Percentiles rank a stretch among this genome's conserved stretches.
phyloP scores from a whole-genome alignment of 2,329 filamentous ascomycete species.

The Pseudocercospora fuligena region DNA sequence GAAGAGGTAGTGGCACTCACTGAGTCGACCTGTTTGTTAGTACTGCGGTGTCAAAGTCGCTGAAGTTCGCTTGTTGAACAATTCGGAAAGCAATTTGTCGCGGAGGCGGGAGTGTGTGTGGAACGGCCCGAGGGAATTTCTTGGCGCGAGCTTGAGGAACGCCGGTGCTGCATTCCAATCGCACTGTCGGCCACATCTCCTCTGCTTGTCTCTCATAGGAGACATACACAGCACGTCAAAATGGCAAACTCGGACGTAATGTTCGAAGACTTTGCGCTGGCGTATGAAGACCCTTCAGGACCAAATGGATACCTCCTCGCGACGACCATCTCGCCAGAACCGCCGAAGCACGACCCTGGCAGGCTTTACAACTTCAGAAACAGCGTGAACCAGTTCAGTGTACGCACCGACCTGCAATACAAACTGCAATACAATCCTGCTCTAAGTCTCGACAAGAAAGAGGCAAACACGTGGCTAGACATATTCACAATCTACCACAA shows the following conservation, averaged over 20 bases:
- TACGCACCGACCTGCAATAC: constrained; percentile 72
- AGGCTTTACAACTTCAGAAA: constrained; percentile 73
- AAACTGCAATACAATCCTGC: constrained; percentile 66
- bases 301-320: constrained; percentile 74
- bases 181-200: not conserved
- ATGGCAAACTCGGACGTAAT: constrained; percentile 58
- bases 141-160: constrained; percentile 14
- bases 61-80: not conserved
- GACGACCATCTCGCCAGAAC: constrained; percentile 72
- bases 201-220: not conserved
- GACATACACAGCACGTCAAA: not conserved
- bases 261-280: constrained; percentile 73
- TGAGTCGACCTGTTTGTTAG: constrained; percentile 10
- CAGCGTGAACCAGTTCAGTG: constrained; percentile 68
- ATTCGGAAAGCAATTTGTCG: not conserved
- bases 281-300: constrained; percentile 68
- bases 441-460: constrained; percentile 53
- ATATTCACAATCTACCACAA: constrained; percentile 86
- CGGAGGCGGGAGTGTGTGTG: not conserved
- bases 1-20: not conserved
- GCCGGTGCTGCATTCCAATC: not conserved
- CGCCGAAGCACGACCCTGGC: constrained; percentile 65
- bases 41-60: not conserved
- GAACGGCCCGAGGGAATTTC: constrained; percentile 16
- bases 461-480: constrained; percentile 82